Base-by-base conservation (phyloP, 2,329 filamentous ascomycete genomes). In the Botryosphaeria agaves region DNA sequence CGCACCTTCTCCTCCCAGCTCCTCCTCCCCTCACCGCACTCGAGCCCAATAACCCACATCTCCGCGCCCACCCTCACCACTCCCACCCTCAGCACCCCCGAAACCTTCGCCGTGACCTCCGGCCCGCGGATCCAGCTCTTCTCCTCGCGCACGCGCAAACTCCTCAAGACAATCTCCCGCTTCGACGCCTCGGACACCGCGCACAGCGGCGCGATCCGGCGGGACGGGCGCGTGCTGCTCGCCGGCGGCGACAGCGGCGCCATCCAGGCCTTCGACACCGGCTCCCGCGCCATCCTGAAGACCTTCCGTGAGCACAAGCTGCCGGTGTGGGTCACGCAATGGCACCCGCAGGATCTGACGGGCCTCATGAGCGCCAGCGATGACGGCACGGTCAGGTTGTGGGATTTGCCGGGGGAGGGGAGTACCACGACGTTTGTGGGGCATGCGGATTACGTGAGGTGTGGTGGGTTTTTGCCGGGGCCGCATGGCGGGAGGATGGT, bases 231-330 rank as follows among this genome's bases (percentile, higher is more conserved):
- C 37, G 79, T 98, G 34, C 58, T 98, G 42, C 77, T 91, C 20
- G 84, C 87, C 18, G 87, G 87, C 44, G 87, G 94, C 43, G 87
- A 94, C 49, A 78, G 73, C 24, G 91, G 91, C 34, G 75, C 77
- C 37, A 81, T 98, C 41, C 91, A 98, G 56, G 84, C 94, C 8
- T 98, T 95, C 48, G 89, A 98, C 48, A 73, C 92, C 30, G 75
- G 68, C 49, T 87, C 84, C 34, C 70, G 89, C 38, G 84, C 84
- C 3, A 93, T 98, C 41, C 60, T 98, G 44, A 87, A 89, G 62
- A 94, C 87, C 30, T 98, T 89, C 87, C 74, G 76, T 39, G 73
- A 85, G 42, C 87, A 95, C 60, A 85, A 84, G 58, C 85, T 92
- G 63, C 82, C 89, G 9, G 82, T 92, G 15, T 94, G 87, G 76